Base-by-base conservation (phyloP, 2,329 filamentous ascomycete genomes). In the Talaromyces islandicus region DNA sequence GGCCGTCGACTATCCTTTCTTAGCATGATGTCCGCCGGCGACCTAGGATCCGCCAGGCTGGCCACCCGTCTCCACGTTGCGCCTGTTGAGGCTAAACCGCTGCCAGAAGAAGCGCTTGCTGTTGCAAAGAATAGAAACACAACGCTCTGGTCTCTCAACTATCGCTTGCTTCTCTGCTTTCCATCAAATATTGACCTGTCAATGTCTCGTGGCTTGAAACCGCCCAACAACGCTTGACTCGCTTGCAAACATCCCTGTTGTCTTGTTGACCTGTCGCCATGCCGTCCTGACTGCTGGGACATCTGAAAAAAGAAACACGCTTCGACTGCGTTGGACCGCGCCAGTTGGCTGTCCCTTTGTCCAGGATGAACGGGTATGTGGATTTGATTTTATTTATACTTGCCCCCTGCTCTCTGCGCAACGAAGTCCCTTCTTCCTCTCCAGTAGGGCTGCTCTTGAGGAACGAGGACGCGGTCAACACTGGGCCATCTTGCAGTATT, bases 51-150 rank as follows among this genome's bases (percentile, higher is more conserved):
- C 25, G n/a, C 27, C 29, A 24, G n/a, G 53, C 35, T 51, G 24
- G 48, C 21, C 27, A 17, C 24, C 27, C 24, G 48, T 29, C 24
- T 52, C 48, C 48, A 52, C 48, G 48, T 29, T 52, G 48, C 17
- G 53, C 35, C 25, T 29, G 53, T 29, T 35, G 50, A 46, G 27
- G 35, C 57, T 59, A 59, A 35, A 35, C 24, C 43, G 14, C 38
- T 11, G 27, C 17, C 24, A 52, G 50, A 25, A 19, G 21, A 25
- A 38, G 25, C 30, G 58, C 58, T 55, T 32, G 54, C 35, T 66
- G 63, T 65, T 68, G 69, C 68, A 68, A 69, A 68, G 65, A 70
- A 69, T 68, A 67, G 66, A 67, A 67, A 56, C 62, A n/a, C 64
- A 61, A 54, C 43, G 43, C 43, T 52, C 51, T 58, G 27, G 30